A percentile compares a stretch with the other conserved stretches of the same genome.
phyloP scores from a whole-genome alignment of 495 filamentous ascomycete species.

The Aspergillus bridgeri region DNA sequence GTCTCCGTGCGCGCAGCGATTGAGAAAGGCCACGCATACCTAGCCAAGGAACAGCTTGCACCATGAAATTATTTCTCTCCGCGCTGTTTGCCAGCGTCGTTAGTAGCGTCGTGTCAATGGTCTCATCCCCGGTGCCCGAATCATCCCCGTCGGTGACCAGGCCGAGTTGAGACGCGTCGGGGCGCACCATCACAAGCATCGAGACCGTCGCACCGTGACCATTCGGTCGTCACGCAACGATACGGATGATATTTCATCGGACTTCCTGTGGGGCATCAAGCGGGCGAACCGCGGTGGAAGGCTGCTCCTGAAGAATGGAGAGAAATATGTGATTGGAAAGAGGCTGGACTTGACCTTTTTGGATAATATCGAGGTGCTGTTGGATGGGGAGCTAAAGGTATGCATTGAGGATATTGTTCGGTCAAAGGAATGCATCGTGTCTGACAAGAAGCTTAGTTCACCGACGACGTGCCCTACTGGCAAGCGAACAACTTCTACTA shows the following conservation, averaged over 20 bases:
- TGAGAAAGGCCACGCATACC: neutral
- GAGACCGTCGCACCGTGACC: conserved; percentile 41
- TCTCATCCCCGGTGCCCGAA: conserved; percentile 24
- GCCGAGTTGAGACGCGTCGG: conserved; percentile 23
- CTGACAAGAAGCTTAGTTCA: conserved; percentile 39
- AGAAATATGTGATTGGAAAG: conserved; percentile 54
- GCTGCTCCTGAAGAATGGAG: conserved; percentile 45
- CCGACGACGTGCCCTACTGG: conserved; percentile 57
- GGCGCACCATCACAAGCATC: conserved; percentile 27
- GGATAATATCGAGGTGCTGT: conserved; percentile 51
- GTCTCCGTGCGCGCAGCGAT: neutral
- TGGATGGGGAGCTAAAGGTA: conserved; percentile 54
- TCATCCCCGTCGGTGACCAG: conserved; percentile 28
- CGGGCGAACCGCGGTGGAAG: conserved; percentile 53
- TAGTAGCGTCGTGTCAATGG: conserved; percentile 15
- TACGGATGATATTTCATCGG: conserved; percentile 50
- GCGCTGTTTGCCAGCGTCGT: conserved; percentile 25
- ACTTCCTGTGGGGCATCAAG: conserved; percentile 50
- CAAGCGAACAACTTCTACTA: conserved; percentile 55
- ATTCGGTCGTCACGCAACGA: conserved; percentile 51
- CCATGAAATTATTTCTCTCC: conserved; percentile 27
- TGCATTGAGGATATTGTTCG: neutral
- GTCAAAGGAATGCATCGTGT: neutral
- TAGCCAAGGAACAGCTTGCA: neutral
- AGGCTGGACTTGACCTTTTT: conserved; percentile 56